These are phyloP conservation scores for Dryas octopetala DNA, from an alignment of 306 rosid genomes.

Conservation along the genomic window DNA sequence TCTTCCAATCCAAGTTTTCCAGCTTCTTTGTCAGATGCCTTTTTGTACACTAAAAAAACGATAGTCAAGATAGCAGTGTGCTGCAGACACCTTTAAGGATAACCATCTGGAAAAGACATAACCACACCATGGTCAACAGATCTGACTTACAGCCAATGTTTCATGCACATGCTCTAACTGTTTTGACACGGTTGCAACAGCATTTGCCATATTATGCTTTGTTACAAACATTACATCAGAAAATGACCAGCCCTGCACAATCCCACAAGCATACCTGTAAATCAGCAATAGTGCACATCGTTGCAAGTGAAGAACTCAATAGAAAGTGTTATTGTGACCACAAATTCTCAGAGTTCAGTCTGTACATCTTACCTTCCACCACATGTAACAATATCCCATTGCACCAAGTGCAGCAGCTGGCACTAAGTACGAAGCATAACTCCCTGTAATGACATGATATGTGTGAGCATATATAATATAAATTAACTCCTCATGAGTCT, in stretches of 20 bases:
- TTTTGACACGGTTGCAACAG: conserved; percentile 59
- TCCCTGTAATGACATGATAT: conserved; percentile 47
- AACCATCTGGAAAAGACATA: conserved; percentile 20
- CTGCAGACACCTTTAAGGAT: conserved; percentile 18
- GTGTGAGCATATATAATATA: conserved; percentile 2
- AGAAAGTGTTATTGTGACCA: conserved; percentile 6
- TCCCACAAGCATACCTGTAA: not conserved
- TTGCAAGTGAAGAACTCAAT: conserved; percentile 10
- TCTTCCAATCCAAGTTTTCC: conserved; percentile 62
- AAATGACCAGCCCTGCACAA: conserved; percentile 64
- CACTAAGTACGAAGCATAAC: conserved; percentile 58
- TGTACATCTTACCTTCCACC: conserved; percentile 61
- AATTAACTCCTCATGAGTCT: not conserved
- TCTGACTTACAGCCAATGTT: conserved; percentile 70
- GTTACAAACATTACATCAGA: conserved; percentile 88
- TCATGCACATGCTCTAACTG: conserved; percentile 72
- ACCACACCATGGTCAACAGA: conserved; percentile 13
- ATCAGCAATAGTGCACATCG: conserved; percentile 18
- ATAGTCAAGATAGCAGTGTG: conserved; percentile 7
- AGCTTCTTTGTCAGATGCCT: conserved; percentile 64
- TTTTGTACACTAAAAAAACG: conserved; percentile 53
- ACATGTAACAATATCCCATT: conserved; percentile 80
- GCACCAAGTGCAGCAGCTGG: conserved; percentile 84
- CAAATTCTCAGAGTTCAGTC: not conserved
- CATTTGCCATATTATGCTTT: conserved; percentile 71